Conservation (phyloP, 257 asterid genomes). For the Parsonsia alboflavescens region DNA sequence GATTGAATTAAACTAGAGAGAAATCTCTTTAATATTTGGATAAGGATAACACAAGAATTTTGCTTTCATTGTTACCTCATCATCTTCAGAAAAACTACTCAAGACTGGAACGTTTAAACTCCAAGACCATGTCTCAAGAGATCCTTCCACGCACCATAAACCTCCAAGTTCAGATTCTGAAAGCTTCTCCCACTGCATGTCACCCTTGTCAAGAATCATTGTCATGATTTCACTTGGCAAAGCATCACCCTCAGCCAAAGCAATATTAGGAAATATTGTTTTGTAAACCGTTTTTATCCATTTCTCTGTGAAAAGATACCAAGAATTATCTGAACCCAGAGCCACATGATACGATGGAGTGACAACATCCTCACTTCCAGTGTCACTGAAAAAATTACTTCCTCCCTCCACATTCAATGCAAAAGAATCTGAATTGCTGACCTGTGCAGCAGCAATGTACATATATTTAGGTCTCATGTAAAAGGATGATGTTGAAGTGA, state of each 20-base stretch:
- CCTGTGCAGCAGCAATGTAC: slow-evolving; percentile 40
- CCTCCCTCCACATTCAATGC: slow-evolving; percentile 34
- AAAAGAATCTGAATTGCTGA: slow-evolving; percentile 54
- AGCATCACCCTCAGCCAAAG: slow-evolving; percentile 68
- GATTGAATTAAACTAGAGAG: not conserved
- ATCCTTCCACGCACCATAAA: slow-evolving; percentile 93
- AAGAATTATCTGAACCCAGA: slow-evolving; percentile 94
- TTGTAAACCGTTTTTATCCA: slow-evolving; percentile 79
- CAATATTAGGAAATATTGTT: slow-evolving; percentile 79
- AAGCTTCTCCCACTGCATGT: slow-evolving; percentile 83
- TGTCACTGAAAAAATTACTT: slow-evolving; percentile 26
- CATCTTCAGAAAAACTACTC: slow-evolving; percentile 87
- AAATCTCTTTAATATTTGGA: not conserved
- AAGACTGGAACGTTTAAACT: slow-evolving; percentile 92
- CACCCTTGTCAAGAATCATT: slow-evolving; percentile 64
- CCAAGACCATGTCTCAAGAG: slow-evolving; percentile 99
- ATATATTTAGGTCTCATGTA: not conserved
- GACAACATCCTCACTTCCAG: slow-evolving; percentile 29
- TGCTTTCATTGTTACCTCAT: slow-evolving; percentile 56
- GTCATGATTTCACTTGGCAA: slow-evolving; percentile 81
- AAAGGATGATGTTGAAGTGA: not conserved
- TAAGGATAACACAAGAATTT: not conserved
- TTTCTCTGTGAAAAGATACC: slow-evolving; percentile 98
- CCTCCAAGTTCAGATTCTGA: slow-evolving; percentile 86
- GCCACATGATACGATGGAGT: slow-evolving; percentile 82